A percentile compares a stretch with the other conserved stretches of the same genome.
Conservation (phyloP, 306 rosid genomes). For the Gynostemma pentaphyllum region DNA sequence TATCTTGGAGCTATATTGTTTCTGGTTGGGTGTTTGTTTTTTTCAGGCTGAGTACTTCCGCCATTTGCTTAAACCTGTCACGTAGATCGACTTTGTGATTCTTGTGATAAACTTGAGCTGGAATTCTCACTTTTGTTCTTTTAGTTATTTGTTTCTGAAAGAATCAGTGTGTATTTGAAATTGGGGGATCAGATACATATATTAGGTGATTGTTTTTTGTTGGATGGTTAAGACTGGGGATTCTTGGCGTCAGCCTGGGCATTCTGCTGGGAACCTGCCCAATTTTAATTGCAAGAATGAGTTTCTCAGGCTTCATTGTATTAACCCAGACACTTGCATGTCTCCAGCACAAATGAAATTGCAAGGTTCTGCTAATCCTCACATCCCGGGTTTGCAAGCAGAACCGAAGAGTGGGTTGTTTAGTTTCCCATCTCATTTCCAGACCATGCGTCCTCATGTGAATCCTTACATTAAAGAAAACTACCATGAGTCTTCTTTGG, state of each 20-base stretch:
- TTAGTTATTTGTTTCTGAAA: conserved; percentile 17
- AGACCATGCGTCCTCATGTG: conserved; percentile 21
- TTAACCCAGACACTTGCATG: conserved; percentile 17
- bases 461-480: conserved; percentile 18
- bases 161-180: conserved; percentile 28
- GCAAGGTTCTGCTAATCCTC: conserved; percentile 27
- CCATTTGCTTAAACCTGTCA: conserved; percentile 92
- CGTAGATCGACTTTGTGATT: conserved; percentile 39
- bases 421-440: conserved; percentile 12
- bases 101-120: conserved; percentile 19
- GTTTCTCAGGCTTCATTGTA: conserved; percentile 16
- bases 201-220: conserved; percentile 22
- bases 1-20: conserved; percentile 8
- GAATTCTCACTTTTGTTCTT: conserved; percentile 34
- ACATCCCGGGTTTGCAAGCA: conserved; percentile 17
- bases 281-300: conserved; percentile 21
- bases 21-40: conserved; percentile 5
- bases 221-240: conserved; percentile 59
- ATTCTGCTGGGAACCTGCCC: conserved; percentile 46
- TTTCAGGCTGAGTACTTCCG: conserved; percentile 95
- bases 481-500: not conserved
- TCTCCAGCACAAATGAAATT: conserved; percentile 26
- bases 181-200: conserved; percentile 22
- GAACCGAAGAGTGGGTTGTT: conserved; percentile 26
- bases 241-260: conserved; percentile 35